A percentile compares a stretch with the other conserved stretches of the same genome.
Evolutionary conservation across 257 asterid species (phyloP).

Genomic region (Verbascum thapsus): DNA sequence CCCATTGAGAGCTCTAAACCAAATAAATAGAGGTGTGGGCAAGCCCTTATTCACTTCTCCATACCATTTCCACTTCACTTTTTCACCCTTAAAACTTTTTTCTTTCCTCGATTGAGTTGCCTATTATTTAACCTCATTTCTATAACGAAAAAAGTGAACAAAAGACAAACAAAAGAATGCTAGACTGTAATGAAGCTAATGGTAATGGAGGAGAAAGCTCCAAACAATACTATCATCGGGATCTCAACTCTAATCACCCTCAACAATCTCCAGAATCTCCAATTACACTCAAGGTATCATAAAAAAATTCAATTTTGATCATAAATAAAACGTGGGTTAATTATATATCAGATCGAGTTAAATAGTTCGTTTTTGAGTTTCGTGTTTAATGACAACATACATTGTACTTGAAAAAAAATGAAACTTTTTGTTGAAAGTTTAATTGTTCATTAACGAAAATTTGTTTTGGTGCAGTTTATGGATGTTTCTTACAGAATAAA

Average conservation of each 20-base stretch:
- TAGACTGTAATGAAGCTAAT: too few relatives aligned
- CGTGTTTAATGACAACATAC: too few relatives aligned
- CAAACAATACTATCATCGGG: constrained; percentile 21
- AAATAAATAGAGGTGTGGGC: constrained; percentile 54
- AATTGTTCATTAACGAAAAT: neutral
- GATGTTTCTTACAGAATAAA: constrained; percentile 74
- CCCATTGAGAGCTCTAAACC: constrained; percentile 30
- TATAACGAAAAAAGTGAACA: neutral
- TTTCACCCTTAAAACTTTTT: constrained; percentile 24
- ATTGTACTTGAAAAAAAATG: too few relatives aligned
- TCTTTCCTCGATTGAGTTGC: neutral
- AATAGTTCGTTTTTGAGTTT: too few relatives aligned
- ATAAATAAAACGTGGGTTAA: too few relatives aligned
- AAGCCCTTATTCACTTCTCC: constrained; percentile 10
- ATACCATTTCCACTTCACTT: too few relatives aligned
- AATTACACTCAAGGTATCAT: constrained; percentile 85
- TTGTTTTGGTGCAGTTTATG: constrained; percentile 62
- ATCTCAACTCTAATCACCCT: constrained; percentile 14
- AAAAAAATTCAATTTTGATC: too few relatives aligned
- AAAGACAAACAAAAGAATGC: constrained; percentile 35
- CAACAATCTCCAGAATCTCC: constrained; percentile 49
- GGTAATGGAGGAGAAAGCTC: constrained; percentile 31
- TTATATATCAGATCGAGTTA: too few relatives aligned
- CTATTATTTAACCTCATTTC: neutral
- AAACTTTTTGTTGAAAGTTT: too few relatives aligned